A percentile compares a stretch with the other conserved stretches of the same genome.
Evolutionary conservation across 306 rosid genomes (phyloP).

Genomic region (Vicia villosa): DNA sequence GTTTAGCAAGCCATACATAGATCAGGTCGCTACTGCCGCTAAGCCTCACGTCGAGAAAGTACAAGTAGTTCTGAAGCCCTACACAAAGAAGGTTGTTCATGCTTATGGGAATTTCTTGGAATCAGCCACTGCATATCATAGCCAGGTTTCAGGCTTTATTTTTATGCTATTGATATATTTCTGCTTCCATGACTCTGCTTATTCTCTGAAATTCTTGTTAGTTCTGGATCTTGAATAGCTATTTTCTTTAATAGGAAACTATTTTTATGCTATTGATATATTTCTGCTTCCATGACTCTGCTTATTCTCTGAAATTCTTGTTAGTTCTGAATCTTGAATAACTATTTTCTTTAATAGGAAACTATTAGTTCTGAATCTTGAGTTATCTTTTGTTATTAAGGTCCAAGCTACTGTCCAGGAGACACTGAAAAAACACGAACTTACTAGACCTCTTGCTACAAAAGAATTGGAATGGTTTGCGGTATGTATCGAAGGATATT

Average conservation of each 20-base stretch:
- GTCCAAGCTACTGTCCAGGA: conserved; percentile 76
- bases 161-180: neutral
- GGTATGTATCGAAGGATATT: conserved; percentile 54
- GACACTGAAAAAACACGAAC: conserved; percentile 69
- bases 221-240: neutral
- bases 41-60: conserved; percentile 85
- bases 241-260: neutral
- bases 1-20: conserved; percentile 86
- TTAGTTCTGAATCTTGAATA: no score
- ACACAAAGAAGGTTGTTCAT: conserved; percentile 58
- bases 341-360: no score
- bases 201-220: conserved; percentile 13
- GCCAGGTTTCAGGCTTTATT: conserved; percentile 58
- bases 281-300: no score
- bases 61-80: conserved; percentile 71
- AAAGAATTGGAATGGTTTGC: conserved; percentile 96
- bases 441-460: conserved; percentile 80
- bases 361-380: conserved; percentile 17
- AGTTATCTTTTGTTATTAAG: conserved; percentile 47
- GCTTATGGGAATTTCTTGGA: conserved; percentile 75
- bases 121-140: conserved; percentile 78
- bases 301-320: no score
- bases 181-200: neutral
- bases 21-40: conserved; percentile 73
- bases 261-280: no score